These are phyloP conservation scores for Solanum sparsipilum DNA, from an alignment of 257 asterid species.

Conservation along the genomic window DNA sequence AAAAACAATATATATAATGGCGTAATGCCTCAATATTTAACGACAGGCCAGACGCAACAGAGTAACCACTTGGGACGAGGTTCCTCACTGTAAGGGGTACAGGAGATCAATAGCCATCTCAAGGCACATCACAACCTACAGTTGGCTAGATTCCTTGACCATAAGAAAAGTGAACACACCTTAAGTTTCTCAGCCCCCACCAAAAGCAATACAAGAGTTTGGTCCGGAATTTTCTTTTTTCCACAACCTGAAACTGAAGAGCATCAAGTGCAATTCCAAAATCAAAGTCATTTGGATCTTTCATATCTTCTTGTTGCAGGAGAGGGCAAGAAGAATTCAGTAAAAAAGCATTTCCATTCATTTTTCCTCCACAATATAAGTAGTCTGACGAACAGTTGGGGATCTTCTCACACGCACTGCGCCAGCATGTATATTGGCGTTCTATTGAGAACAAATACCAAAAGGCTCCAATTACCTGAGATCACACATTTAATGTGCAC, in stretches of 20 bases:
- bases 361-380: conserved; percentile 23
- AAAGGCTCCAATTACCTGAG: conserved; percentile 38
- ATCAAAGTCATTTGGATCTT: conserved; percentile 27
- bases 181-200: conserved; percentile 66
- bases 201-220: conserved; percentile 55
- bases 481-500: not conserved
- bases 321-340: conserved; percentile 36
- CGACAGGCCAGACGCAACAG: not conserved
- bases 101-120: not conserved
- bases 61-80: not conserved
- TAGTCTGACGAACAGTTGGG: not conserved
- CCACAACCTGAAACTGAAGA: conserved; percentile 36
- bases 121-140: not conserved
- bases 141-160: not conserved
- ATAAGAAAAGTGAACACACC: conserved; percentile 18
- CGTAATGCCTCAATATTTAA: not conserved
- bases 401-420: conserved; percentile 13
- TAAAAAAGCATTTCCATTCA: conserved; percentile 6
- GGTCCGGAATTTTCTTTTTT: conserved; percentile 11
- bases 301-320: conserved; percentile 21
- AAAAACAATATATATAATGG: no score
- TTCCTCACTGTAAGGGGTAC: not conserved
- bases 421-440: conserved; percentile 46
- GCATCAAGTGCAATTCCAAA: conserved; percentile 63
- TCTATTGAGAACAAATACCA: conserved; percentile 60